phyloP scores from a whole-genome alignment of 257 asterid genomes.

The Scutellaria galericulata region DNA sequence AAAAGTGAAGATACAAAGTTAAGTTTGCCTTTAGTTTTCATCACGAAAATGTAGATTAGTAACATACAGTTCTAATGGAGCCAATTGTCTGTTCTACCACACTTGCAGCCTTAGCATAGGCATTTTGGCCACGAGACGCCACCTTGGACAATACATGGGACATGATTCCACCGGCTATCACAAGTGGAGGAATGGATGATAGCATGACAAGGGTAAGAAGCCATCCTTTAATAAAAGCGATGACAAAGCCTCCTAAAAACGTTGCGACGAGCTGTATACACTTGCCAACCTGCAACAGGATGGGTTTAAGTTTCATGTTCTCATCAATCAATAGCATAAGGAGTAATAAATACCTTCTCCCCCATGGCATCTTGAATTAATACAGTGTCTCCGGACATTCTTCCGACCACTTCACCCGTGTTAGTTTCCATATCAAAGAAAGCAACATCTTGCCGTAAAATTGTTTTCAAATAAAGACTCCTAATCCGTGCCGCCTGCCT shows the following conservation, averaged over 20 bases:
- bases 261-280: conserved; percentile 64
- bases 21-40: too few species aligned
- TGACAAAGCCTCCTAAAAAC: conserved; percentile 64
- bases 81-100: conserved; percentile 71
- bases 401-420: conserved; percentile 68
- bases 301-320: neutral
- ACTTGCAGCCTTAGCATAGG: conserved; percentile 67
- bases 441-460: conserved; percentile 78
- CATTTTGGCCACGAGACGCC: conserved; percentile 59
- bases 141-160: conserved; percentile 47
- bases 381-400: conserved; percentile 79
- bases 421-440: conserved; percentile 81
- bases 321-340: neutral
- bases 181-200: conserved; percentile 59
- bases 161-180: conserved; percentile 56
- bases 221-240: conserved; percentile 71
- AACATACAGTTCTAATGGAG: conserved; percentile 68
- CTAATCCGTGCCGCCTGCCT: conserved; percentile 80
- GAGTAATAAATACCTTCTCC: conserved; percentile 69
- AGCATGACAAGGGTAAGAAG: conserved; percentile 73
- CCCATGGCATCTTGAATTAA: conserved; percentile 84
- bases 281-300: conserved; percentile 62
- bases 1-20: too few species aligned
- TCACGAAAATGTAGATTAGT: neutral
- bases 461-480: conserved; percentile 57